These are phyloP conservation scores for Metschnikowia chrysomelidarum DNA, from an alignment of 805 yeast genomes.

Conservation along the genomic window DNA sequence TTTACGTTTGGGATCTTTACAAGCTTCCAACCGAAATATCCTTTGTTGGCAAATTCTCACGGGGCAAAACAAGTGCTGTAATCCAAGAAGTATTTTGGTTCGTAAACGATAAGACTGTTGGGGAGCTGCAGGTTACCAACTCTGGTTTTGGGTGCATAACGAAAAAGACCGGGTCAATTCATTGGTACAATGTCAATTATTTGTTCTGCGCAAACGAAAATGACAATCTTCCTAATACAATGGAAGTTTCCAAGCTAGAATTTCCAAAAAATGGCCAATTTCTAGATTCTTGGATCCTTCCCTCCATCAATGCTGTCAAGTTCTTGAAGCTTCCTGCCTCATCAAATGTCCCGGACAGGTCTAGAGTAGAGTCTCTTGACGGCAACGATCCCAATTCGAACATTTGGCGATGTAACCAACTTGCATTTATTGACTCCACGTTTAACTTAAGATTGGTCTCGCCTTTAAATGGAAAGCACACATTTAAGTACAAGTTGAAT, in stretches of 20 bases:
- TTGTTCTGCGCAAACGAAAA: constrained; percentile 29
- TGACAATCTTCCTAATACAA: constrained; percentile 30
- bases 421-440: constrained; percentile 32
- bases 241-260: constrained; percentile 10
- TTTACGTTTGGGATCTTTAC: constrained; percentile 64
- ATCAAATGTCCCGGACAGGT: constrained; percentile 11
- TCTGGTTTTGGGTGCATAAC: constrained; percentile 53
- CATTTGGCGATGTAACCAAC: constrained; percentile 20
- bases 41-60: constrained; percentile 53
- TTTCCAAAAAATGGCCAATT: constrained; percentile 18
- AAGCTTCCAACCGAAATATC: constrained; percentile 49
- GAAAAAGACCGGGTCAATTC: constrained; percentile 55
- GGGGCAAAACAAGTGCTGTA: constrained; percentile 63
- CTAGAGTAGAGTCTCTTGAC: neutral
- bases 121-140: constrained; percentile 24
- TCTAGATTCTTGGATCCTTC: constrained; percentile 47
- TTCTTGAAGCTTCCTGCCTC: constrained; percentile 26
- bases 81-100: constrained; percentile 56
- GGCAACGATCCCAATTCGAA: neutral
- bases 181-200: constrained; percentile 54
- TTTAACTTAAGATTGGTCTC: constrained; percentile 33
- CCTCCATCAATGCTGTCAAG: constrained; percentile 32
- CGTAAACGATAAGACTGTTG: constrained; percentile 28
- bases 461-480: constrained; percentile 37
- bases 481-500: constrained; percentile 44